Evolutionary conservation across 306 rosid genomes (phyloP), one percentile per base, ranked within the genome.

Genomic region (Betula pendula): DNA sequence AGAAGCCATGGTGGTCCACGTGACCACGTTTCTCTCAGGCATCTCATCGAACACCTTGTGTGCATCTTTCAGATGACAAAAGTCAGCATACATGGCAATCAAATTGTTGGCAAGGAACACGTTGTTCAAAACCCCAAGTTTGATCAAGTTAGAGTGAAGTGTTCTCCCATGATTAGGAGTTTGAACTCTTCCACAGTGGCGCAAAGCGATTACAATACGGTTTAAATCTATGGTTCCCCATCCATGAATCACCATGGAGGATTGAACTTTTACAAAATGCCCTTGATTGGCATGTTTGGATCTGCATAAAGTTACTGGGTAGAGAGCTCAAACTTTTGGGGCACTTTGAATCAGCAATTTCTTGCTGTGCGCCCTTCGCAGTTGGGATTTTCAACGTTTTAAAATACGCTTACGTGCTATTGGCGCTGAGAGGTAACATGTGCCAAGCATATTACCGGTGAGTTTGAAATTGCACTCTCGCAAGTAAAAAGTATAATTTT

Each of bases 1-100:
- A 69, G 96, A 90, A 75, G 92, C 89, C 93, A 94, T 83, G 12
- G 93, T 85, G n/a, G 97, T 92, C 93, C 96, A 92, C 9, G 95
- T 76, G 27, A 89, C 67, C 50, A 90, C 72, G 72, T 87, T 89
- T 75, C 82, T 89, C 2, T 81, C 82, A 75, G 83, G 85, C 90
- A 90, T 87, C 83, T 92, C 95, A 63, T 92, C 96, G 70, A 94
- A 94, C 74, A 90, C 74, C 78, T 63, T 84, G 53, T 77, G 82
- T 60, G 93, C 96, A 38, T 87, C 90, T 6, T 74, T 35, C 9
- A 85, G 63, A 75, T 48, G 68, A 33, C 68, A 71, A 72, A 84
- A 83, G 3, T 81, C 83, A 0, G 50, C 75, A 4, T 94, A 89
- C 82, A 87, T 75, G 9, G 91, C 84, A 20, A 92, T 85, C 79